These are phyloP conservation scores for Xerocomellus chrysenteron DNA, from an alignment of 768 basidiomycete species.

Conservation along the genomic window DNA sequence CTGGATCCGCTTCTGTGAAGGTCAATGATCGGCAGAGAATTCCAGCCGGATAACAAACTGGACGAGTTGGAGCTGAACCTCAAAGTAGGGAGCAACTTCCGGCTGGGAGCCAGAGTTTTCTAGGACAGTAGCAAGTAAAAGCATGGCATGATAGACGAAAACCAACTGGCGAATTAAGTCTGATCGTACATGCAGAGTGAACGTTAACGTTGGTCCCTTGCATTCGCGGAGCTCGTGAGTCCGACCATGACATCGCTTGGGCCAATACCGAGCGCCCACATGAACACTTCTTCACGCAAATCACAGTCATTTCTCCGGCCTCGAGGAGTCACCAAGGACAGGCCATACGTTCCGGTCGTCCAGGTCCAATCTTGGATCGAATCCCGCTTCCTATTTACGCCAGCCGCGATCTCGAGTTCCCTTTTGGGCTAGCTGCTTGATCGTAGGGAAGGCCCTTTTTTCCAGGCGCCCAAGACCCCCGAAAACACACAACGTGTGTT, in stretches of 20 bases:
- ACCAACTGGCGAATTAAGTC: conserved; percentile 30
- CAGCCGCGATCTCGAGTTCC: conserved; percentile 45
- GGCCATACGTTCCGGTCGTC: conserved; percentile 11
- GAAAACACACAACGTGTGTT: conserved; percentile 29
- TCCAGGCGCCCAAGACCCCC: conserved; percentile 27
- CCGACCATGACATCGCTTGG: conserved; percentile 29
- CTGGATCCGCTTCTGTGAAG: conserved; percentile 13
- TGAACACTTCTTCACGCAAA: conserved; percentile 27
- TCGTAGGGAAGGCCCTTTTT: conserved; percentile 18
- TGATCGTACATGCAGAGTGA: conserved; percentile 32
- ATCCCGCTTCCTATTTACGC: conserved; percentile 43
- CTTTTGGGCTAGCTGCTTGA: conserved; percentile 45
- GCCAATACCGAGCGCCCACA: conserved; percentile 33
- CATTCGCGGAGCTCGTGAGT: conserved; percentile 36
- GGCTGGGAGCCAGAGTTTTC: conserved; percentile 24
- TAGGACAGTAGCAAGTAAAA: conserved; percentile 29
- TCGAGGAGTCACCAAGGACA: conserved; percentile 50
- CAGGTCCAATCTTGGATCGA: conserved; percentile 35
- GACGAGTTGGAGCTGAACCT: conserved; percentile 17
- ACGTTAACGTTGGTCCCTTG: conserved; percentile 25
- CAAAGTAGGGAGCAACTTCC: conserved; percentile 17
- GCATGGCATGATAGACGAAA: conserved; percentile 33
- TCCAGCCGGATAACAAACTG: conserved; percentile 29
- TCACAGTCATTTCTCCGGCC: conserved; percentile 36
- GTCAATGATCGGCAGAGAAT: conserved; percentile 29